Evolutionary conservation across 2,329 filamentous ascomycete genomes (phyloP), one percentile per base, ranked within the genome.

Genomic region (Daldinia sp.): DNA sequence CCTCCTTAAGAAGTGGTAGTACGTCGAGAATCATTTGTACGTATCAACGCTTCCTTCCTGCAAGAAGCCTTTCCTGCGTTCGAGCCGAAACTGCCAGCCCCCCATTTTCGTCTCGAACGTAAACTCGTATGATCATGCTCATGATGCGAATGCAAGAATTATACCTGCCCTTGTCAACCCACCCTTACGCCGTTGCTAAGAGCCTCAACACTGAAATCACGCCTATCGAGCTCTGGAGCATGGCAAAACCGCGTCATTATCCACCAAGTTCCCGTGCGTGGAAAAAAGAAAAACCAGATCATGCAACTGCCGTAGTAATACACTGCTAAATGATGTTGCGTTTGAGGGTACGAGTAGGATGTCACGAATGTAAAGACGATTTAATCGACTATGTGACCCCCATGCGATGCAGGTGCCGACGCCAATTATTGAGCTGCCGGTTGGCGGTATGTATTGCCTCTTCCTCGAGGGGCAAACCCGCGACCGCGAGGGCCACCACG

Each of bases 401-500:
- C 51, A 61, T 46, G n/a, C 46, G 20, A n/a, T 4, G 20, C 30
- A 53, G 10, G 46, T 30, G 15, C 7, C 28, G n/a, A 23, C 26
- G 30, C 33, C 28, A 48, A 69, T 68, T 72, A 76, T 59, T 76
- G 74, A 13, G 66, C n/a, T 20, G 71, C 30, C 26, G 56, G 56
- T 30, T 74, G 74, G 39, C 73, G 71, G 44, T 60, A 74, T 37
- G 66, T 60, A 30, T 60, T 63, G 18, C 80, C 81, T 58, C 80
- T 75, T 39, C 81, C 79, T 58, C 80, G 69, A 48, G 55, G 30
- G 46, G 28, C 30, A 28, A 62, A 69, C 57, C 66, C 69, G 35
- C 69, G 79, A 41, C 77, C 76, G n/a, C 79, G 77, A 46, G 64
- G 72, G 6, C 84, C 83, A 28, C 91, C 90, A 55, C 92, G 88